phyloP scores from a whole-genome alignment of 305 asterid genomes.

The Fraxinus nigra region DNA sequence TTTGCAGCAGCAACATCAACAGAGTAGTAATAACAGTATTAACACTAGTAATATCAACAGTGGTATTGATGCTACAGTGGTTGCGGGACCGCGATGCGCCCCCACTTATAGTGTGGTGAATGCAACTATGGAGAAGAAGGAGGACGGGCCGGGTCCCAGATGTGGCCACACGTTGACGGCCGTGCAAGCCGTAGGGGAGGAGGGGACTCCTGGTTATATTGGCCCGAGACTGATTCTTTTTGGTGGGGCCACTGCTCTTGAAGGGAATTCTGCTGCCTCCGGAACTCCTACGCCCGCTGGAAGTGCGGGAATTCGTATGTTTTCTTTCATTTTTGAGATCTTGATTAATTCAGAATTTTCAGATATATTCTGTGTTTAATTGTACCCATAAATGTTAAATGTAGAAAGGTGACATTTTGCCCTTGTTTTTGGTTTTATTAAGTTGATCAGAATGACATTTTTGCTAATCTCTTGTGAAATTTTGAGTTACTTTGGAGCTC shows the following conservation, averaged over 20 bases:
- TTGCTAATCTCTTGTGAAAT: conserved; percentile 12
- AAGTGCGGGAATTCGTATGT: conserved; percentile 97
- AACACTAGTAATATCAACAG: conserved; percentile 31
- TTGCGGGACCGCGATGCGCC: conserved; percentile 86
- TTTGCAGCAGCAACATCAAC: conserved; percentile 33
- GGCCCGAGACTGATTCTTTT: conserved; percentile 87
- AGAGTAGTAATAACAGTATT: conserved; percentile 25
- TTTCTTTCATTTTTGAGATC: conserved; percentile 14
- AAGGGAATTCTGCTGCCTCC: conserved; percentile 86
- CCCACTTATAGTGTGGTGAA: conserved; percentile 77
- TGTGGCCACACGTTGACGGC: conserved; percentile 97
- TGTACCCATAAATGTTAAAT: background rate
- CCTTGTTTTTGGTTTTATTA: conserved; percentile 13
- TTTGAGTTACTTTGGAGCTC: background rate
- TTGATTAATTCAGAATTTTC: background rate
- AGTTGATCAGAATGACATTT: conserved; percentile 5
- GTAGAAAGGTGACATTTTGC: conserved; percentile 17
- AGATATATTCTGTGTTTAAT: background rate
- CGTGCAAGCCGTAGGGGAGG: conserved; percentile 93
- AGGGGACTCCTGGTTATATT: conserved; percentile 74
- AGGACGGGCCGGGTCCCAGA: conserved; percentile 98
- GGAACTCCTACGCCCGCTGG: conserved; percentile 98
- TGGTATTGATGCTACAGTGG: conserved; percentile 43
- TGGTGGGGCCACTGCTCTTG: conserved; percentile 97
- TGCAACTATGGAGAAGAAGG: conserved; percentile 77